These are phyloP conservation scores for Trametes pubescens DNA, from an alignment of 1,284 basidiomycete genomes.

Conservation along the genomic window DNA sequence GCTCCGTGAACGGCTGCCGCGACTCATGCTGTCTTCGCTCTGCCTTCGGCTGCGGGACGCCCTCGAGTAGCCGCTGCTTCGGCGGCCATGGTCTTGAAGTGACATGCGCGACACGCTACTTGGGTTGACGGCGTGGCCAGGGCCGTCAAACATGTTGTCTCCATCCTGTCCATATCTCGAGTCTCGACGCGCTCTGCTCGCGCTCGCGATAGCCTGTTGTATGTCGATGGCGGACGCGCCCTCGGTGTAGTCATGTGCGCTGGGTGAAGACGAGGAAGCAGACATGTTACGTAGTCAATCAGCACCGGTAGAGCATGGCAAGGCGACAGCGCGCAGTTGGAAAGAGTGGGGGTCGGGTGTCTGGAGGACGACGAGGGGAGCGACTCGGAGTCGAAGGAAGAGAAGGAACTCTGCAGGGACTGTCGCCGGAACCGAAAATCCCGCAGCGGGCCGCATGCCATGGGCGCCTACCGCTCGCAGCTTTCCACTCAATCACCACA, in stretches of 20 bases:
- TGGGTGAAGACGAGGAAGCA: slow-evolving; percentile 32
- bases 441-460: too few species aligned
- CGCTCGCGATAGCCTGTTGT: slow-evolving; percentile 57
- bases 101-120: slow-evolving; percentile 83
- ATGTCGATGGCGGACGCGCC: slow-evolving; percentile 83
- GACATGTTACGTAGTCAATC: slow-evolving; percentile 8
- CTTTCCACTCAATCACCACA: too few species aligned
- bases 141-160: slow-evolving; percentile 79
- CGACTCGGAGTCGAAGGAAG: too few species aligned
- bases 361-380: too few species aligned
- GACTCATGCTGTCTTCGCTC: slow-evolving; percentile 56
- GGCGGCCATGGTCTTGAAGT: slow-evolving; percentile 56
- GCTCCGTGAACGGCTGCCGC: slow-evolving; percentile 35
- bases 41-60: slow-evolving; percentile 52
- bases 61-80: slow-evolving; percentile 63
- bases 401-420: too few species aligned
- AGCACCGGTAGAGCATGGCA: slow-evolving; percentile 6
- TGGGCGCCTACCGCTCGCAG: too few species aligned
- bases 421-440: too few species aligned
- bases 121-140: slow-evolving; percentile 73
- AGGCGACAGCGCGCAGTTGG: background rate
- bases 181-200: slow-evolving; percentile 61
- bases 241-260: slow-evolving; percentile 77
- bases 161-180: slow-evolving; percentile 70
- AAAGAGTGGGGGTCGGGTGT: too few species aligned